Evolutionary conservation across 164 flowering plant genomes (phyloP).

Genomic region (Tetrastigma voinierianum): DNA sequence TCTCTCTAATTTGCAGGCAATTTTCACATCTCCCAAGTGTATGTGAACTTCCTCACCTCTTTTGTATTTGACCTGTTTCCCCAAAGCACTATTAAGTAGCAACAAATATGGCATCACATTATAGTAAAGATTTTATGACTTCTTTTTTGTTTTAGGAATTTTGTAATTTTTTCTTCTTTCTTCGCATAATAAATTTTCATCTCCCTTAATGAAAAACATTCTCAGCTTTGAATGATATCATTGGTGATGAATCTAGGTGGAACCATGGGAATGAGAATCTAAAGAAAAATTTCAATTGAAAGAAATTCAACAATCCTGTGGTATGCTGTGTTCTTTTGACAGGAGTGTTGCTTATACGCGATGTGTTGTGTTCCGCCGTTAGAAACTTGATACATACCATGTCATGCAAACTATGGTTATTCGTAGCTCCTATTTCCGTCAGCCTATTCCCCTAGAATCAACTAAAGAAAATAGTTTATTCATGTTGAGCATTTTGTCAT

Average conservation of each 20-base stretch:
- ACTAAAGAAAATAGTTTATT: not conserved
- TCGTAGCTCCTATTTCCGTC: not conserved
- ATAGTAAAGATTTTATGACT: too few species aligned
- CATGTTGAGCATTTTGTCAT: not conserved
- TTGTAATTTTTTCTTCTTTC: not conserved
- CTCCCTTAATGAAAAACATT: not conserved
- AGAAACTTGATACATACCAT: not conserved
- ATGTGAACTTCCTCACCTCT: slow-evolving; percentile 14
- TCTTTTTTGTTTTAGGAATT: too few species aligned
- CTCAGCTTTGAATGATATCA: not conserved
- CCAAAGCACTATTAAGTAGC: not conserved
- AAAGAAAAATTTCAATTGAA: too few species aligned
- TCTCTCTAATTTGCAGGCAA: slow-evolving; percentile 75
- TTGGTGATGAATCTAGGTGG: not conserved
- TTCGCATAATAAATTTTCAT: not conserved
- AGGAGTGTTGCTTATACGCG: too few species aligned
- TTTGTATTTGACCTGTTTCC: not conserved
- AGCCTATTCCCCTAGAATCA: not conserved
- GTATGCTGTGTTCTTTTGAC: not conserved
- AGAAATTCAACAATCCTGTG: too few species aligned
- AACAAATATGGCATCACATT: not conserved
- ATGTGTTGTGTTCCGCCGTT: too few species aligned
- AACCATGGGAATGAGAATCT: too few species aligned
- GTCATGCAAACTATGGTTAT: not conserved
- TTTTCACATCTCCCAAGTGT: slow-evolving; percentile 45